These are phyloP conservation scores for Kodamaea restingae DNA, from an alignment of 805 yeast species.

Conservation along the genomic window DNA sequence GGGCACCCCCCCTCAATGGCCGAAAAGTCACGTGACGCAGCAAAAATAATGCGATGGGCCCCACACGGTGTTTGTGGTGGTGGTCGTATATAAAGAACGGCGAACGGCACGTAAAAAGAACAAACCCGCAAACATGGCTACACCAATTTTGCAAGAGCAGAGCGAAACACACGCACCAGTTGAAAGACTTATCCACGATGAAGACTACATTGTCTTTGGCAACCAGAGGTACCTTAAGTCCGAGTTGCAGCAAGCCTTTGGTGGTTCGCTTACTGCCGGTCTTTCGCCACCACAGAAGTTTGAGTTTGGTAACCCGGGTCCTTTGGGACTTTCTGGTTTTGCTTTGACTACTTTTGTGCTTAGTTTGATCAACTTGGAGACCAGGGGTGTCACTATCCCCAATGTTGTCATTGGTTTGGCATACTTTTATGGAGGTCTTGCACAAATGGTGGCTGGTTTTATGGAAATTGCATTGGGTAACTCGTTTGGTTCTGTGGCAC, in stretches of 20 bases:
- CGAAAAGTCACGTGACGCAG: background rate
- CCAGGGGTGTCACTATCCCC: conserved; percentile 61
- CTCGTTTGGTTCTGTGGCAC: conserved; percentile 69
- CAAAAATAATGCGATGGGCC: conserved; percentile 2
- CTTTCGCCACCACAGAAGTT: conserved; percentile 40
- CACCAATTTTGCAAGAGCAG: background rate
- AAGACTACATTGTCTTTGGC: conserved; percentile 68
- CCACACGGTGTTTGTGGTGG: conserved; percentile 3
- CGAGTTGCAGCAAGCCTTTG: conserved; percentile 65
- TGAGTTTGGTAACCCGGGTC: conserved; percentile 64
- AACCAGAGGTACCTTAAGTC: conserved; percentile 59
- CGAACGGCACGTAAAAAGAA: background rate
- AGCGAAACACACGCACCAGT: conserved; percentile 3
- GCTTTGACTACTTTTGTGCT: conserved; percentile 66
- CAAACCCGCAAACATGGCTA: background rate
- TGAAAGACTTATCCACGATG: conserved; percentile 30
- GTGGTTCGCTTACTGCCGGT: conserved; percentile 79
- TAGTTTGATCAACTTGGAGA: conserved; percentile 58
- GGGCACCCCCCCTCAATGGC: background rate
- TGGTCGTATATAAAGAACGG: background rate
- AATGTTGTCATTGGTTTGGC: conserved; percentile 64
- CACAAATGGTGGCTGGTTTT: conserved; percentile 70
- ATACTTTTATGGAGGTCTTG: conserved; percentile 67
- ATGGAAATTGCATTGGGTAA: conserved; percentile 74
- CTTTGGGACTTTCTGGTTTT: conserved; percentile 68